Evolutionary conservation across 805 yeast species (phyloP).

Genomic region (Cyberlindnera amylophila): DNA sequence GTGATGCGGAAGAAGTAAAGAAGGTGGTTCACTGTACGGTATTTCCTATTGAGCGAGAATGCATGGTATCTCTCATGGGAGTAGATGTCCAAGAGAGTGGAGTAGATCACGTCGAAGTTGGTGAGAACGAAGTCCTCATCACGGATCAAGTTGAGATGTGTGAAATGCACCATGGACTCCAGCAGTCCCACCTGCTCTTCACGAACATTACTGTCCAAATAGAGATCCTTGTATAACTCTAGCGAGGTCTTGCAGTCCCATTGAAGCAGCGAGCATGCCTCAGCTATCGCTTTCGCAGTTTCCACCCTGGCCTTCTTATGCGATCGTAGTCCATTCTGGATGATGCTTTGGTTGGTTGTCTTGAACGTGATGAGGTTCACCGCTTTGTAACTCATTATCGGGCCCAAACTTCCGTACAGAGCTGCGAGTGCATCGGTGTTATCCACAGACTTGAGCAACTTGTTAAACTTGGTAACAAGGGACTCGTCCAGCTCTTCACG

Average conservation of each 20-base stretch:
- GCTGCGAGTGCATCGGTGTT: conserved; percentile 15
- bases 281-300: conserved; percentile 35
- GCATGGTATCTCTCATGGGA: conserved; percentile 25
- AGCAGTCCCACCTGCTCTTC: conserved; percentile 31
- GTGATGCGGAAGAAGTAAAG: conserved; percentile 23
- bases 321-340: conserved; percentile 21
- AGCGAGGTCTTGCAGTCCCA: conserved; percentile 25
- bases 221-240: conserved; percentile 22
- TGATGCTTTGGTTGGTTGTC: conserved; percentile 3
- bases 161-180: conserved; percentile 35
- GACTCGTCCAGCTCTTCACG: conserved; percentile 16
- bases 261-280: conserved; percentile 22
- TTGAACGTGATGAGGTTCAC: conserved; percentile 30
- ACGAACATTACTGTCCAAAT: conserved; percentile 22
- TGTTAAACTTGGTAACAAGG: conserved; percentile 15
- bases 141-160: conserved; percentile 26
- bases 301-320: conserved; percentile 20
- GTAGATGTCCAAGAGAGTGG: conserved; percentile 25
- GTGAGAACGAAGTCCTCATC: conserved; percentile 27
- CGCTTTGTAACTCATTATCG: conserved; percentile 28
- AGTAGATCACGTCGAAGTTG: conserved; percentile 27
- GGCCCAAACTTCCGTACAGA: conserved; percentile 17
- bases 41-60: conserved; percentile 17
- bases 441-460: conserved; percentile 20
- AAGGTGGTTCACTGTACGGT: conserved; percentile 20